These are phyloP conservation scores for Tylopilus sp. DNA, from an alignment of 768 basidiomycete genomes.

Conservation along the genomic window DNA sequence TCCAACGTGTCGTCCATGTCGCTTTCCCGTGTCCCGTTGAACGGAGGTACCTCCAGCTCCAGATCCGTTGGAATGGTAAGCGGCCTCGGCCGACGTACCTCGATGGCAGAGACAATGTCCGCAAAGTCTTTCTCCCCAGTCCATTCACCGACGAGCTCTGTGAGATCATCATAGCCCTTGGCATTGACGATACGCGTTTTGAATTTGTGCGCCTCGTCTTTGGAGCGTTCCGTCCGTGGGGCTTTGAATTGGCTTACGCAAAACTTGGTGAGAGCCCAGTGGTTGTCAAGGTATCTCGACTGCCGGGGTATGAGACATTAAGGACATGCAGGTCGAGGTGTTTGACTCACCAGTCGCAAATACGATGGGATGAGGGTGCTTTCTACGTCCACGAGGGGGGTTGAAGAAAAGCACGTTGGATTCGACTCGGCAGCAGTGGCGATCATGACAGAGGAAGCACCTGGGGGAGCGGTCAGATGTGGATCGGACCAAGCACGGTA, in stretches of 20 bases:
- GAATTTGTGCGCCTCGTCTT: slow-evolving; percentile 54
- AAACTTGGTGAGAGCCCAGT: slow-evolving; percentile 86
- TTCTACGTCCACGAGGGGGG: slow-evolving; percentile 66
- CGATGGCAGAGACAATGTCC: slow-evolving; percentile 50
- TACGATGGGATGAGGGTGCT: slow-evolving; percentile 67
- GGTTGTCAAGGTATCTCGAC: slow-evolving; percentile 74
- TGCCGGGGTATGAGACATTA: slow-evolving; percentile 27
- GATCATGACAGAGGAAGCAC: slow-evolving; percentile 92
- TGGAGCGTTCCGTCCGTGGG: slow-evolving; percentile 50
- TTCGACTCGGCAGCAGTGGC: slow-evolving; percentile 94
- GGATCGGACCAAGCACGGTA: background rate
- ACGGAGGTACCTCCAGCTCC: background rate
- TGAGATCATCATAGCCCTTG: slow-evolving; percentile 58
- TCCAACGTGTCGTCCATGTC: background rate
- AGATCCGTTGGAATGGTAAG: slow-evolving; percentile 9
- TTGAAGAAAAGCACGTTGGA: slow-evolving; percentile 78
- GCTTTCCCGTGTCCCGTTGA: background rate
- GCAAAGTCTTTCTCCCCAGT: slow-evolving; percentile 61
- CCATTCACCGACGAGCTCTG: slow-evolving; percentile 48
- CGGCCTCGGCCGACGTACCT: slow-evolving; percentile 21
- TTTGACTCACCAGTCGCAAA: slow-evolving; percentile 57
- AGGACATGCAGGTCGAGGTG: background rate
- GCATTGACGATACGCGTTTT: slow-evolving; percentile 53
- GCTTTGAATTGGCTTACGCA: slow-evolving; percentile 82
- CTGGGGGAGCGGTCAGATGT: slow-evolving; percentile 31